phyloP scores from a whole-genome alignment of 78 protist genomes.

The Cavenderia fasciculata region DNA sequence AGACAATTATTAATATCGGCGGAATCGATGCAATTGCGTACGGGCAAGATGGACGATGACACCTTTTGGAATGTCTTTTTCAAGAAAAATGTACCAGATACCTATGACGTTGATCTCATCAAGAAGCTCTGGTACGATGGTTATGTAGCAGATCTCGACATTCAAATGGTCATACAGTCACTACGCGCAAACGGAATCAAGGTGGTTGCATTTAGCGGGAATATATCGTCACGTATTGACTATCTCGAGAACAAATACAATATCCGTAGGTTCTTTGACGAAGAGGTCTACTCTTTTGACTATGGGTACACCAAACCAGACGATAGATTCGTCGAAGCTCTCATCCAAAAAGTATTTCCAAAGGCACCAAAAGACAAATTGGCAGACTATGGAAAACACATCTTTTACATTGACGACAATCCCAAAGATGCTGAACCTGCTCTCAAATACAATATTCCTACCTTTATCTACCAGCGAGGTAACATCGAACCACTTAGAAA shows the following conservation, averaged over 20 bases:
- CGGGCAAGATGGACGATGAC: conserved; percentile 28
- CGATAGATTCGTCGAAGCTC: conserved; percentile 9
- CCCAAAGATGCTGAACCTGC: conserved; percentile 51
- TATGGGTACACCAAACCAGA: conserved; percentile 53
- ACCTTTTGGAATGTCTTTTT: conserved; percentile 44
- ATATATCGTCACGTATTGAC: conserved; percentile 49
- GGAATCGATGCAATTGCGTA: conserved; percentile 36
- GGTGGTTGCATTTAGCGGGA: conserved; percentile 56
- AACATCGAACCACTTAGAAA: conserved; percentile 7
- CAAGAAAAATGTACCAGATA: not conserved
- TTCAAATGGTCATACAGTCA: not conserved
- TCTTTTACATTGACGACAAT: conserved; percentile 52
- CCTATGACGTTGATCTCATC: conserved; percentile 43
- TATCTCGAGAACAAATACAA: conserved; percentile 41
- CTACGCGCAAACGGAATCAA: not conserved
- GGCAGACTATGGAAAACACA: conserved; percentile 6
- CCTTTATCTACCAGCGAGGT: conserved; percentile 49
- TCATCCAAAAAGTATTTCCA: conserved; percentile 27
- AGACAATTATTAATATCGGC: not conserved
- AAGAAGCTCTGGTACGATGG: conserved; percentile 32
- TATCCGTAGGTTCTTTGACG: conserved; percentile 31
- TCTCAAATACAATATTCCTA: not conserved
- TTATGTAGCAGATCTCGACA: conserved; percentile 29
- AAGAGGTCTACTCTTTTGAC: conserved; percentile 38
- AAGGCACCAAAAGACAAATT: not conserved